Evolutionary conservation across 306 rosid species (phyloP), one percentile per base, ranked within the genome.

Genomic region (Trifolium dubium): DNA sequence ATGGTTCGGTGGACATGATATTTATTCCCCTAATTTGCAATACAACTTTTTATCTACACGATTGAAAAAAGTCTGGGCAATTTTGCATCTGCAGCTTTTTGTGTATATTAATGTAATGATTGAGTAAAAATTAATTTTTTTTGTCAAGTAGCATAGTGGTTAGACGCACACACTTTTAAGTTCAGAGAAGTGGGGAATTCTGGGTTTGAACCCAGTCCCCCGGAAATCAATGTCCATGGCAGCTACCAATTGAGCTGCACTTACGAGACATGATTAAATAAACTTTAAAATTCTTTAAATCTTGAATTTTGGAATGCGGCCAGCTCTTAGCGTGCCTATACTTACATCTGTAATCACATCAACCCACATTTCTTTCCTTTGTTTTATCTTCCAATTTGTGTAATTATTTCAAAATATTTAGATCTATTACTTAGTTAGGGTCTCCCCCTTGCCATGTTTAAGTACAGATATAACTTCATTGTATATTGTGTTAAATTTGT

Each of bases 1-100:
- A 14, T 61, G 83, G 31, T 66, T n/a, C 51, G 63, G 76, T 60
- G 67, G 72, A 40, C 37, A 14, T 15, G 37, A n/a, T 75, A 76
- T 51, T 18, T 32, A 34, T 59, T 67, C 35, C 59, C 68, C 59
- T 58, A 29, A 30, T 58, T 58, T 58, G n/a, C n/a, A 28, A 10
- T 56, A 28, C 63, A 56, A 56, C 35, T 28, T 56, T 56, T 28
- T 28, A 56, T 56, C 63, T 30, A 28, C 28, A 50, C 73, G 67
- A n/a, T 18, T 47, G 71, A 64, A 55, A 49, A 54, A 59, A 74
- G 17, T 44, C 66, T 31, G 53, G 47, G 35, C 13, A 62, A 51
- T 53, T 40, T 76, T 54, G 34, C 46, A 8, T 70, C 34, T 58
- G 34, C 5, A 1, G 29, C 56, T 61, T 39, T 39, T 7, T 31